Conservation (phyloP, 129 eudicot species). For the Pseudognaphalium luteoalbum region DNA sequence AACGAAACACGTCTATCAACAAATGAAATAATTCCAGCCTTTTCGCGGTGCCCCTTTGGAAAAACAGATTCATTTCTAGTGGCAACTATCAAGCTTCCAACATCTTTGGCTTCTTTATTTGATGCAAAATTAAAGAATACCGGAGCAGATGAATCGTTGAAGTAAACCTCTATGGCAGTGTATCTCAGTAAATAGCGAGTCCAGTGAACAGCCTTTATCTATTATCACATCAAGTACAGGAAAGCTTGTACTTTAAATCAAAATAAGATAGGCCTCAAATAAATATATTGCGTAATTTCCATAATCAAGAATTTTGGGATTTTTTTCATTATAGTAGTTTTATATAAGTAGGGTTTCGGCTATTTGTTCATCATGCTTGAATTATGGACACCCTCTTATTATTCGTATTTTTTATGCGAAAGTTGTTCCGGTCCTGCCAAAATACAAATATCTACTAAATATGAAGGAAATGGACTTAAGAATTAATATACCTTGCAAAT, state of each 20-base stretch:
- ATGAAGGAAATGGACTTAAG: neutral
- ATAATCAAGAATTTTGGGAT: neutral
- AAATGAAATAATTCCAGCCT: constrained; percentile 71
- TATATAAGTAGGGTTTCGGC: neutral
- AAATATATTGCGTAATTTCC: neutral
- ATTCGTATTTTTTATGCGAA: neutral
- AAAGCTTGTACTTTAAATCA: neutral
- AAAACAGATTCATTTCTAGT: constrained; percentile 71
- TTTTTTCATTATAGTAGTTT: neutral
- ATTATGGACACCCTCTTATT: neutral
- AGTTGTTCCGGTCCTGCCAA: neutral
- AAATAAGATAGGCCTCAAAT: neutral
- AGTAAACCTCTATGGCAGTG: constrained; percentile 94
- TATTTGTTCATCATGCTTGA: neutral
- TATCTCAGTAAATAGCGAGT: constrained; percentile 92
- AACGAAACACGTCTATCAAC: constrained; percentile 88
- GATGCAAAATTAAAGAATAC: constrained; percentile 86
- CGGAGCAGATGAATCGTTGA: constrained; percentile 75
- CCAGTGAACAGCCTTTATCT: constrained; percentile 99
- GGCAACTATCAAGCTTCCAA: constrained; percentile 77
- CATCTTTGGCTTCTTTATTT: constrained; percentile 85
- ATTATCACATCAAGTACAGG: constrained; percentile 26
- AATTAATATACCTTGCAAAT: constrained; percentile 57
- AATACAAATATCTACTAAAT: neutral
- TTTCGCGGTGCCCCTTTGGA: constrained; percentile 75